Evolutionary conservation across 2,329 filamentous ascomycete species (phyloP).

Genomic region (Penicillium verrucosum): DNA sequence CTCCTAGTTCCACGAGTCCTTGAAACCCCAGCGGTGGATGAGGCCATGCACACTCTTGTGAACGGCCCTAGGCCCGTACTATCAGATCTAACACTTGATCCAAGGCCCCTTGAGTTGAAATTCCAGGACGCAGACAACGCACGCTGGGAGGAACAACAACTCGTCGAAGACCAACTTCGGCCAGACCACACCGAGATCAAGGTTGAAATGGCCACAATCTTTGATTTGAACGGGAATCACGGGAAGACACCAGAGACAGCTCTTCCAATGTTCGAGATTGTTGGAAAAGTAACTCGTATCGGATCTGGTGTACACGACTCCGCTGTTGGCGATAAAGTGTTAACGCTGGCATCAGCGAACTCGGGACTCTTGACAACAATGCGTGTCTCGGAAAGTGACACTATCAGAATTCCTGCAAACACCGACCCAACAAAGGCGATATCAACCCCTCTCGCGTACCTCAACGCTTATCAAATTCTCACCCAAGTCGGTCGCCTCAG

Average conservation of each 20-base stretch:
- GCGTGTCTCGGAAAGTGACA: constrained; percentile 11
- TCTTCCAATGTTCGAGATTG: constrained; percentile 17
- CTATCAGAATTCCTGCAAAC: constrained; percentile 13
- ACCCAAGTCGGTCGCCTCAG: constrained; percentile 11
- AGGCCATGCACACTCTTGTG: constrained; percentile 15
- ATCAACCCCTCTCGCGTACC: constrained; percentile 15
- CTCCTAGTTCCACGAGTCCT: constrained; percentile 14
- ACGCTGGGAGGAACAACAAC: constrained; percentile 10
- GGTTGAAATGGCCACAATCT: constrained; percentile 17
- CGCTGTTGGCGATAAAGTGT: constrained; percentile 15
- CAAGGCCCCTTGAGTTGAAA: constrained; percentile 13
- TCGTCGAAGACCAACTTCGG: background rate
- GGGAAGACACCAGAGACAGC: constrained; percentile 11
- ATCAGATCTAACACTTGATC: constrained; percentile 5
- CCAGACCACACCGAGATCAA: constrained; percentile 12
- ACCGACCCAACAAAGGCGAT: constrained; percentile 8
- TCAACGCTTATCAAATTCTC: constrained; percentile 15
- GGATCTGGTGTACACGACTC: constrained; percentile 11
- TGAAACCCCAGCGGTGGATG: constrained; percentile 10
- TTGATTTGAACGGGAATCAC: constrained; percentile 5
- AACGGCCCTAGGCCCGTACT: constrained; percentile 14
- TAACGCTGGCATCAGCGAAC: constrained; percentile 11
- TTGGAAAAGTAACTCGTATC: constrained; percentile 10
- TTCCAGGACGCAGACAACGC: constrained; percentile 5
- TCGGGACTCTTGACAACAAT: constrained; percentile 12